phyloP scores from a whole-genome alignment of 1,284 basidiomycete species.

The Apiotrichum brassicae region DNA sequence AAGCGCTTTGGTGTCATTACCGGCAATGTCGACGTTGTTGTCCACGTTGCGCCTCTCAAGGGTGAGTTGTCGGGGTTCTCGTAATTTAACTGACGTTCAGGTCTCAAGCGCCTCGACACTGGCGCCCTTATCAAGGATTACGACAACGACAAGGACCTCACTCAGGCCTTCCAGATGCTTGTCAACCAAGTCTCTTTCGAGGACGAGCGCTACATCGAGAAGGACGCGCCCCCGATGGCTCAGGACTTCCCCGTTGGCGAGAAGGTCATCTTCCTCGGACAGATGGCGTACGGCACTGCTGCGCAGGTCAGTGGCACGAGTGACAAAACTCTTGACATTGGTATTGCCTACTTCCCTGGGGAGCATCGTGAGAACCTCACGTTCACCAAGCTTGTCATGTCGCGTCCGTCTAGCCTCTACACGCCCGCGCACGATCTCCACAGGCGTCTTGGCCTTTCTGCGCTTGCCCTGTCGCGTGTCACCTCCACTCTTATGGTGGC shows the following conservation, averaged over 20 bases:
- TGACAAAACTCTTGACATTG: constrained; percentile 63
- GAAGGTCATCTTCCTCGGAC: constrained; percentile 92
- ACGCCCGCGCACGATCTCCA: constrained; percentile 68
- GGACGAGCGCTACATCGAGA: constrained; percentile 77
- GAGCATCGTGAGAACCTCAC: constrained; percentile 71
- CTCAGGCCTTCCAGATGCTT: constrained; percentile 78
- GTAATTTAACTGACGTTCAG: constrained; percentile 44
- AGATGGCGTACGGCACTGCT: constrained; percentile 88
- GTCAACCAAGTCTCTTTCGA: constrained; percentile 72
- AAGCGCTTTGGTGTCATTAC: constrained; percentile 84
- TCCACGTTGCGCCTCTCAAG: constrained; percentile 81
- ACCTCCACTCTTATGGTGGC: constrained; percentile 88
- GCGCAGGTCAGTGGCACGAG: constrained; percentile 74
- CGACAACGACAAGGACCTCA: constrained; percentile 69
- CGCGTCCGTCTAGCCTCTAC: constrained; percentile 58
- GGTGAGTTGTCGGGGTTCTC: constrained; percentile 49
- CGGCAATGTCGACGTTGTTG: constrained; percentile 68
- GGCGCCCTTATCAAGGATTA: constrained; percentile 95
- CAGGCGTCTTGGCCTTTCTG: constrained; percentile 62
- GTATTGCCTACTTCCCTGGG: constrained; percentile 76
- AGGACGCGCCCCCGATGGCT: constrained; percentile 68
- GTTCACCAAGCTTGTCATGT: constrained; percentile 63
- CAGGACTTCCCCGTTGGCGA: constrained; percentile 86
- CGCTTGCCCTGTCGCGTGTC: constrained; percentile 75
- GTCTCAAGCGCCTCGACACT: constrained; percentile 77